phyloP scores from a whole-genome alignment of 495 filamentous ascomycete genomes.

The Aspergillus egyptiacus region DNA sequence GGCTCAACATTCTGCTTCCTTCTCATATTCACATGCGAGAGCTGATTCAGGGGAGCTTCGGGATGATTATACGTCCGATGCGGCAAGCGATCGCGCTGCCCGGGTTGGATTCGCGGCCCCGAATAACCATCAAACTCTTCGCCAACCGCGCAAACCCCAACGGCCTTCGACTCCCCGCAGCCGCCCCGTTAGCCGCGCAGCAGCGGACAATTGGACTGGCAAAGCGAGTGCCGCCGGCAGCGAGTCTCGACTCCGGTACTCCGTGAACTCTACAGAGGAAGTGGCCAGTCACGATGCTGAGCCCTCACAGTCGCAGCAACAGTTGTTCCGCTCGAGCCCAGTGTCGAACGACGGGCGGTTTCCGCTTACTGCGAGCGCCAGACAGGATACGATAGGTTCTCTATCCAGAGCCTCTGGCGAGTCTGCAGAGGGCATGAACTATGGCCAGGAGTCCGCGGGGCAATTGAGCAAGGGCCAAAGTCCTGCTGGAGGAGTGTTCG shows the following conservation, averaged over 20 bases:
- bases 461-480: constrained; percentile 16
- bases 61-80: constrained; percentile 22
- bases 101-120: constrained; percentile 11
- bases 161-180: constrained; percentile 6
- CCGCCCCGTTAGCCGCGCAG: constrained; percentile 9
- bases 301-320: constrained; percentile 5
- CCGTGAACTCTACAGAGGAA: constrained; percentile 6
- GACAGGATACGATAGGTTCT: constrained; percentile 5
- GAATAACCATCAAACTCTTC: constrained; percentile 13
- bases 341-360: constrained; percentile 9
- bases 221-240: constrained; percentile 11
- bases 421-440: constrained; percentile 12
- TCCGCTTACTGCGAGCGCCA: constrained; percentile 4
- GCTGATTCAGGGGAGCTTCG: constrained; percentile 17
- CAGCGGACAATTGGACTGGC: constrained; percentile 8
- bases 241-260: constrained; percentile 11
- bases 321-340: constrained; percentile 10
- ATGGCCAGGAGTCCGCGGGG: constrained; percentile 16
- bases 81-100: constrained; percentile 18
- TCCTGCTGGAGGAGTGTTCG: constrained; percentile 7
- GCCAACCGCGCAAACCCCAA: constrained; percentile 12
- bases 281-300: background rate
- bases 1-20: constrained; percentile 19
- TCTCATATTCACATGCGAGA: constrained; percentile 18
- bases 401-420: constrained; percentile 6